A percentile compares a stretch with the other conserved stretches of the same genome.
Conservation (phyloP, 768 basidiomycete species). For the Tephrocybe sp. region DNA sequence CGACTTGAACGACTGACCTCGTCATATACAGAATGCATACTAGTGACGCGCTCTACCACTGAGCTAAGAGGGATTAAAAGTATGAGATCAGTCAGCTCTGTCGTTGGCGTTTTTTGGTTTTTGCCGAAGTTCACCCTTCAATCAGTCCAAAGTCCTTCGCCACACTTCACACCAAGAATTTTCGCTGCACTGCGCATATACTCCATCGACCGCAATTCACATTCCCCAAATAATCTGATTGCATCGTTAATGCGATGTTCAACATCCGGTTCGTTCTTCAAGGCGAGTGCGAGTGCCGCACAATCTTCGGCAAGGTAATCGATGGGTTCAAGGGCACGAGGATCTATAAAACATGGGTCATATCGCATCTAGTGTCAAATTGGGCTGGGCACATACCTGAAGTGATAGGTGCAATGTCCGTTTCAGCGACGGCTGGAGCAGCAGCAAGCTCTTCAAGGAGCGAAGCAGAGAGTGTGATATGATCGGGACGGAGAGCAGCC, state of each 20-base stretch:
- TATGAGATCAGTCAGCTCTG: no score
- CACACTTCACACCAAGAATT: conserved; percentile 4
- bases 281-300: conserved; percentile 31
- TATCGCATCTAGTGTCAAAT: no score
- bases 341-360: background rate
- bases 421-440: conserved; percentile 20
- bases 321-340: background rate
- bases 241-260: conserved; percentile 46
- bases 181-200: conserved; percentile 11
- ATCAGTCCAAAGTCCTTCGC: background rate
- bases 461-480: conserved; percentile 41
- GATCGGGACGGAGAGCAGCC: conserved; percentile 37
- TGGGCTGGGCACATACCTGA: no score
- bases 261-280: conserved; percentile 37
- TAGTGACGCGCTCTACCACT: conserved; percentile 40
- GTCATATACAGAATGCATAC: no score
- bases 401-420: background rate
- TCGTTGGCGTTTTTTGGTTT: no score
- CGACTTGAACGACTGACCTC: no score
- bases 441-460: conserved; percentile 39
- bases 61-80: conserved; percentile 36
- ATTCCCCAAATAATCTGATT: conserved; percentile 40
- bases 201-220: conserved; percentile 40
- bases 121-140: no score
- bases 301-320: conserved; percentile 38